Evolutionary conservation across 352 stramenopile genomes (phyloP).

Genomic region (Phytophthora europaea): DNA sequence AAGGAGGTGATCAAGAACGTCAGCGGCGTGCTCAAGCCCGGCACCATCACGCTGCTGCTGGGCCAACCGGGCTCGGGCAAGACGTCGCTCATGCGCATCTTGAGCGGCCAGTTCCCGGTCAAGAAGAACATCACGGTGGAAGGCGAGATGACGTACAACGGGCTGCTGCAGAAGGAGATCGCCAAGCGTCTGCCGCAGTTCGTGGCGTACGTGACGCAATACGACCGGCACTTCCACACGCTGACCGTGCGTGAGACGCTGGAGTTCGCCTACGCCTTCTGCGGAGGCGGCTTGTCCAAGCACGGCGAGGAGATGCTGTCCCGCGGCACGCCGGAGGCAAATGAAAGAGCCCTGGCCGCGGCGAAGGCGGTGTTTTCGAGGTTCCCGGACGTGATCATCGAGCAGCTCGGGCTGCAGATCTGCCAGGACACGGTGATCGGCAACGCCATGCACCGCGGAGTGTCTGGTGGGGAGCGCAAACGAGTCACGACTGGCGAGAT

Average conservation of each 20-base stretch:
- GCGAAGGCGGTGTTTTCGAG: constrained; percentile 28
- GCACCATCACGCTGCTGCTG: constrained; percentile 49
- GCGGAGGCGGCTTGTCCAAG: constrained; percentile 38
- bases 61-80: constrained; percentile 52
- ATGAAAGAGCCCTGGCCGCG: constrained; percentile 29
- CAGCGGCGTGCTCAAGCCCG: constrained; percentile 38
- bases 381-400: constrained; percentile 59
- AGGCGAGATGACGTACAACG: constrained; percentile 51
- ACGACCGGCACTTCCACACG: constrained; percentile 40
- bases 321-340: constrained; percentile 43
- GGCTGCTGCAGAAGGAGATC: constrained; percentile 30
- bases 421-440: constrained; percentile 65
- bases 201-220: constrained; percentile 44
- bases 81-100: constrained; percentile 43
- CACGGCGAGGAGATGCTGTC: constrained; percentile 49
- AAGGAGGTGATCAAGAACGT: constrained; percentile 50
- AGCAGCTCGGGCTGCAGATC: constrained; percentile 55
- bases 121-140: constrained; percentile 42
- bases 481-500: constrained; percentile 86
- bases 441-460: constrained; percentile 57
- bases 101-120: constrained; percentile 40
- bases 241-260: constrained; percentile 47
- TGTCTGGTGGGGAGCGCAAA: constrained; percentile 76
- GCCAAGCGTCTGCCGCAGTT: constrained; percentile 43
- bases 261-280: constrained; percentile 45